Evolutionary conservation across 2,329 filamentous ascomycete genomes (phyloP), one percentile per base, ranked within the genome.

Genomic region (Penicillium sp.): DNA sequence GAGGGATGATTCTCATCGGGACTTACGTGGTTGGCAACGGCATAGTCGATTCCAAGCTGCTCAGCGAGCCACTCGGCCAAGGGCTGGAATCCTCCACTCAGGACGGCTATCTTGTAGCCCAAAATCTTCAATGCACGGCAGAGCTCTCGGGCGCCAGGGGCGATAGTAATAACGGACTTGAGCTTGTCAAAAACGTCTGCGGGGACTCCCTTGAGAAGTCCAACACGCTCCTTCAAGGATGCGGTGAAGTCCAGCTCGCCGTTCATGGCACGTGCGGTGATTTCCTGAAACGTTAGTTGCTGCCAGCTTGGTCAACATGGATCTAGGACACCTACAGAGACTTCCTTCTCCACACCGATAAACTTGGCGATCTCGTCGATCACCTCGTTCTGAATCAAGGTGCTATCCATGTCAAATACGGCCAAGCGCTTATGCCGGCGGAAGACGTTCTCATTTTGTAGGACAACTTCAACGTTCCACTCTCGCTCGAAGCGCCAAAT

Each of bases 361-460:
- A 88, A 88, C 49, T 88, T 85, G 4, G 94, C 94, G 51, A 99
- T 86, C 65, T 97, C 86, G 72, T 99, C 94, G 68, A 99, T 97
- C 55, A 96, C 92, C 76, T 99, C 94, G 72, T 99, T 92, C 49
- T 93, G 88, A 70, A 99, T 97, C 54, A 99, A 82, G 0, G 94
- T 99, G 72, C 88, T 94, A 76, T 99, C 94, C 94, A 99, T 99
- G 72, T 99, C 94, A 67, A 99, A 99, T 29, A 96, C 90, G 3
- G 93, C 91, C 10, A 97, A 79, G 8, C 93, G 84, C 60, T 92
- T 92, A 72, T 95, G 84, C 26, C 87, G 82, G 53, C 90, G 81
- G 78, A 87, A 90, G 29, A 93, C 79, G 28, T 78, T 82, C 67
- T 93, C 89, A 38, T 74, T 74, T 71, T 95, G 89, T 57, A 95